phyloP scores from a whole-genome alignment of 306 rosid species.

The cucumber (Cucumis sativus) region Cucumber_9930_V3 NC_026660.2:3552001-3552500 shows the following conservation, averaged over 20 bases:
- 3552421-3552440: background rate
- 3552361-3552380: background rate
- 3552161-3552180: background rate
- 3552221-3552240: background rate
- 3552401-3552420: background rate
- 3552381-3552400: background rate
- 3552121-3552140: background rate
- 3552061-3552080: too few species aligned
- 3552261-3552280: background rate
- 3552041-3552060: background rate
- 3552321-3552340: background rate
- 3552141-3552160: background rate
- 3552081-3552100: too few species aligned
- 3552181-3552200: background rate
- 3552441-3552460: background rate
- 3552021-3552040: background rate
- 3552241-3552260: background rate
- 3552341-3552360: constrained; percentile 4
- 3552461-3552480: background rate
- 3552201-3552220: background rate
- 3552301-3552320: background rate
- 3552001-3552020: constrained; percentile 10
- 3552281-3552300: constrained; percentile 2
- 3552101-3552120: background rate
- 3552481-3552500: constrained; percentile 2